Evolutionary conservation across 805 yeast species (phyloP).

Genomic region (Starmerella floris): DNA sequence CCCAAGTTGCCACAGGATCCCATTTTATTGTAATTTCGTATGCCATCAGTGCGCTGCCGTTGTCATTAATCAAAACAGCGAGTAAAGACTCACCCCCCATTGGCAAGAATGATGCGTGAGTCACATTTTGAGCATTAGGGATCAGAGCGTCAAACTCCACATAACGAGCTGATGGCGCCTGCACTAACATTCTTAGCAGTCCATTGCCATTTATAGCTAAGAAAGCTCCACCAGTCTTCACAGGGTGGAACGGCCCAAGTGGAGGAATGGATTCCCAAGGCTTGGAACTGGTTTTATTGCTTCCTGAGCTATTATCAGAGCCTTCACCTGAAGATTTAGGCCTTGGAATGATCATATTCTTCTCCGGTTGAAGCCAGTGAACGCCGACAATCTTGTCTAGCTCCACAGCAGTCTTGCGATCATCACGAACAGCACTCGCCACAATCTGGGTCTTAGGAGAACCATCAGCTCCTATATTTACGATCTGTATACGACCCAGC

Average conservation of each 20-base stretch:
- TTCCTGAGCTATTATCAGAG: background rate
- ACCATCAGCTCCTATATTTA: conserved; percentile 24
- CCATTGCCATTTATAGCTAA: conserved; percentile 55
- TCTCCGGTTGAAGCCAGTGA: conserved; percentile 65
- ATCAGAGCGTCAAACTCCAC: conserved; percentile 19
- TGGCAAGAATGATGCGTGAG: conserved; percentile 22
- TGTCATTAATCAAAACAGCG: conserved; percentile 23
- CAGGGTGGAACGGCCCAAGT: conserved; percentile 54
- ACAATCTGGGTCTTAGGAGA: conserved; percentile 17
- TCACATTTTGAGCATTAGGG: conserved; percentile 20
- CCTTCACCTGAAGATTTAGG: conserved; percentile 6
- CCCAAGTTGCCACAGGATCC: conserved; percentile 10
- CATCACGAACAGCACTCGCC: conserved; percentile 22
- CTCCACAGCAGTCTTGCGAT: conserved; percentile 20
- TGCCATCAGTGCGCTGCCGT: conserved; percentile 10
- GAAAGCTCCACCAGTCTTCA: conserved; percentile 55
- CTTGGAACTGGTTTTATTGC: conserved; percentile 7
- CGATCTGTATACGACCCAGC: conserved; percentile 49
- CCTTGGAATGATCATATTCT: conserved; percentile 33
- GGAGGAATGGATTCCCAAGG: conserved; percentile 38
- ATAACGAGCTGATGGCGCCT: conserved; percentile 24
- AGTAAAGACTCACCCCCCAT: conserved; percentile 21
- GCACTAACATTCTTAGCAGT: conserved; percentile 44
- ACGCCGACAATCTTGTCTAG: conserved; percentile 35
- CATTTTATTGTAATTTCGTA: conserved; percentile 25